Conservation (phyloP, 2,329 filamentous ascomycete species). For the Penicillium oxalicum region DNA sequence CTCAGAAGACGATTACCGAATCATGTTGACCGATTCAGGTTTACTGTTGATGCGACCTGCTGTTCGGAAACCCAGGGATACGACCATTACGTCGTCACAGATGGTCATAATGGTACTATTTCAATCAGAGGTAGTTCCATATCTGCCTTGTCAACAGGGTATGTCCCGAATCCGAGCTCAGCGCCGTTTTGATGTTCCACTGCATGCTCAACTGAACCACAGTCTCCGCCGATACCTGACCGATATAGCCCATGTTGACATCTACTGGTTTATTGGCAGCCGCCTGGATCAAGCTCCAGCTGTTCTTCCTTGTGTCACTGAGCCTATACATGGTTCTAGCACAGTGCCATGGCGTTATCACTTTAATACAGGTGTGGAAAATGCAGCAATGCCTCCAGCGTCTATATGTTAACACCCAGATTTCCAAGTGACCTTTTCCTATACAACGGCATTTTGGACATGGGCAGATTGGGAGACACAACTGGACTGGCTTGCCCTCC, state of each 20-base stretch:
- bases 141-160: conserved; percentile 33
- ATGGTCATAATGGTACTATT: conserved; percentile 22
- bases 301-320: conserved; percentile 25
- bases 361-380: conserved; percentile 43
- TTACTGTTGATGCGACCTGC: conserved; percentile 12
- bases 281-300: conserved; percentile 29
- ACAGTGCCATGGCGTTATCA: conserved; percentile 46
- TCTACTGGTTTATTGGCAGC: conserved; percentile 46
- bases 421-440: conserved; percentile 46
- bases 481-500: conserved; percentile 49
- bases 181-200: too few relatives aligned
- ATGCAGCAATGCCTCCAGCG: neutral
- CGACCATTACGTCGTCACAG: conserved; percentile 21
- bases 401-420: neutral
- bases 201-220: neutral
- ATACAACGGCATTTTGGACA: conserved; percentile 48
- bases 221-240: conserved; percentile 40
- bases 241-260: conserved; percentile 40
- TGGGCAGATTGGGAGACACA: conserved; percentile 51
- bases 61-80: conserved; percentile 4
- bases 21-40: conserved; percentile 18
- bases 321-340: conserved; percentile 37
- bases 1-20: conserved; percentile 21
- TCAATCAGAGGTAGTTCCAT: conserved; percentile 30
- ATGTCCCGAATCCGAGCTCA: neutral